phyloP scores from a whole-genome alignment of 176 grass and related monocot genomes.

The Ensete ventricosum region DNA sequence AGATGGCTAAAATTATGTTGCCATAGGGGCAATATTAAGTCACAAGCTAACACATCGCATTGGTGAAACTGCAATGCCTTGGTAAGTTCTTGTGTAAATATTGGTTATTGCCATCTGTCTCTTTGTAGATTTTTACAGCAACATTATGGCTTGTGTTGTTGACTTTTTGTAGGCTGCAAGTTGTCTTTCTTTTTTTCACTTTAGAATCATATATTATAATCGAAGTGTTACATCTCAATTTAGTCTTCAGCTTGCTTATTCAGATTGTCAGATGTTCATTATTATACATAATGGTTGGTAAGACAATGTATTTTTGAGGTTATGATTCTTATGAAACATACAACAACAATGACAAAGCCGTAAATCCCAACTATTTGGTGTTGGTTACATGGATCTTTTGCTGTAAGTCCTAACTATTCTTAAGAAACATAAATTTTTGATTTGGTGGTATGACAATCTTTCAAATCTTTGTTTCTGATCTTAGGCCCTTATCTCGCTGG shows the following conservation, averaged over 20 bases:
- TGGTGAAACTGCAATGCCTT: not conserved
- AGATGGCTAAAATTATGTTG: not conserved
- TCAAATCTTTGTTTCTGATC: not conserved
- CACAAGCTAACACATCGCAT: not conserved
- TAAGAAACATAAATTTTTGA: too few species aligned
- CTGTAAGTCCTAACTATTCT: too few species aligned
- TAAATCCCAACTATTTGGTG: too few species aligned
- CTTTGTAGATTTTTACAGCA: not conserved
- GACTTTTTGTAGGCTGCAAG: not conserved
- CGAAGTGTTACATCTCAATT: not conserved
- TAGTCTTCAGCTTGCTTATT: too few species aligned
- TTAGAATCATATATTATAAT: not conserved
- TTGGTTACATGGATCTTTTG: too few species aligned
- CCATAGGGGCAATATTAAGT: not conserved
- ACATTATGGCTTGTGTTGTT: too few species aligned
- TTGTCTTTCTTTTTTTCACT: not conserved
- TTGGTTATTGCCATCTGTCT: not conserved
- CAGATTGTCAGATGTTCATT: too few species aligned
- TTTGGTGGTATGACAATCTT: not conserved
- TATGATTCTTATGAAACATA: too few species aligned
- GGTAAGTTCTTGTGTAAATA: not conserved
- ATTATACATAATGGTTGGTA: too few species aligned
- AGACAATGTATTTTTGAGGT: too few species aligned
- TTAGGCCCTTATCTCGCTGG: slow-evolving; percentile 26
- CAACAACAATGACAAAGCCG: too few species aligned